phyloP scores from a whole-genome alignment of 1,139 yeast species.

The Geotrichum restrictum region DNA sequence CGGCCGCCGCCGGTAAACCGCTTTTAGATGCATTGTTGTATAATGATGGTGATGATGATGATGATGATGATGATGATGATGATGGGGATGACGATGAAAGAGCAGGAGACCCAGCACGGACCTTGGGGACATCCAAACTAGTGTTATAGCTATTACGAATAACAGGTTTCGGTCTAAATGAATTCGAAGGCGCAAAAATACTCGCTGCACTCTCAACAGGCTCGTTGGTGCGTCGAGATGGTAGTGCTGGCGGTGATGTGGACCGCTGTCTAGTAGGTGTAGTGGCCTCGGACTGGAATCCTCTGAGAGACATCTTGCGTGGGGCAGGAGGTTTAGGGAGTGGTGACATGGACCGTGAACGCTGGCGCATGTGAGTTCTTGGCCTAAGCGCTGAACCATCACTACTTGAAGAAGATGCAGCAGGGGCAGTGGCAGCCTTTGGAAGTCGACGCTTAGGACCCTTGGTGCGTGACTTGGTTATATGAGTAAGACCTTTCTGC shows the following conservation, averaged over 20 bases:
- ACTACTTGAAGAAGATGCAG: neutral
- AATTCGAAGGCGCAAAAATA: constrained; percentile 3
- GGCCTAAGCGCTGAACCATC: neutral
- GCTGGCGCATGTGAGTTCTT: constrained; percentile 11
- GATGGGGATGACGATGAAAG: no score
- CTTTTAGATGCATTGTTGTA: neutral
- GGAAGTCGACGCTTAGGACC: constrained; percentile 79
- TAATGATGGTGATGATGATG: neutral
- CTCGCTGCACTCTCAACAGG: neutral
- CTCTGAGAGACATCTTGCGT: neutral
- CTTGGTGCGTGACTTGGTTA: constrained; percentile 58
- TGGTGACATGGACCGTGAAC: constrained; percentile 13
- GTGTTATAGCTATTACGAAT: neutral
- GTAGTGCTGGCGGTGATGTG: constrained; percentile 2
- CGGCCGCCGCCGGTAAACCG: no score
- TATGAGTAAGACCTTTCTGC: constrained; percentile 47
- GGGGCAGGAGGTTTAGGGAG: neutral
- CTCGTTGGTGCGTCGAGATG: neutral
- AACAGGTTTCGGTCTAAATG: constrained; percentile 1
- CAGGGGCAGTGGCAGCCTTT: constrained; percentile 24
- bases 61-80: no score
- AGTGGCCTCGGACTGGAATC: constrained; percentile 4
- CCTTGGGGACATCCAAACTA: constrained; percentile 2
- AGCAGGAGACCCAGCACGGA: neutral
- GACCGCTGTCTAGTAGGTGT: constrained; percentile 1